A percentile compares a stretch with the other conserved stretches of the same genome.
Conservation (phyloP, 2,329 filamentous ascomycete genomes). For the Fusarium nodosum region DNA sequence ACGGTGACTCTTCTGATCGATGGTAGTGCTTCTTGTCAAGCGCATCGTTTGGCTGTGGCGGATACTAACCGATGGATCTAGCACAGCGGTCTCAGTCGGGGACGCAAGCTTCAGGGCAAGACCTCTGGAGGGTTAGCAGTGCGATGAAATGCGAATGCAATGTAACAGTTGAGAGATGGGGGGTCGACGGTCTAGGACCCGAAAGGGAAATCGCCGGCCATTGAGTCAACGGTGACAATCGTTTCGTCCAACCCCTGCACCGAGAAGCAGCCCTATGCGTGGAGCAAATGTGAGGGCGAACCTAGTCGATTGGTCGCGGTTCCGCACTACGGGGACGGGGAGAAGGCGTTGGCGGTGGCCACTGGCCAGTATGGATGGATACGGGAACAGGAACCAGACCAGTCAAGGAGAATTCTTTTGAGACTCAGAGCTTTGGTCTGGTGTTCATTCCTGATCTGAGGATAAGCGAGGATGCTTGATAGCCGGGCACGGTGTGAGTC, state of each 20-base stretch:
- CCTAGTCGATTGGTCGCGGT: conserved; percentile 41
- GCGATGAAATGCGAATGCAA: conserved; percentile 34
- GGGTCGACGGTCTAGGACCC: conserved; percentile 19
- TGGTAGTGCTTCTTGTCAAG: neutral
- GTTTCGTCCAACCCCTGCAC: conserved; percentile 37
- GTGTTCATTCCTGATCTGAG: conserved; percentile 12
- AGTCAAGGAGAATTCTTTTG: conserved; percentile 24
- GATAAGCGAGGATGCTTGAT: conserved; percentile 12
- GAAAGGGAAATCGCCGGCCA: conserved; percentile 45
- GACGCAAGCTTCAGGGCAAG: conserved; percentile 33
- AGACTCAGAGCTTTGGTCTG: conserved; percentile 17
- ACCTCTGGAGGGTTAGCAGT: conserved; percentile 30
- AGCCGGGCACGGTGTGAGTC: conserved; percentile 9
- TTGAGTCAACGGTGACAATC: conserved; percentile 48
- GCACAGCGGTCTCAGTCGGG: conserved; percentile 36
- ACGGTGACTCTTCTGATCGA: conserved; percentile 26
- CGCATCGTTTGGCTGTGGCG: conserved; percentile 18
- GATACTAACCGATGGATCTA: conserved; percentile 25
- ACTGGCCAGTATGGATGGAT: conserved; percentile 9
- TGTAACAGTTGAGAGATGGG: conserved; percentile 25
- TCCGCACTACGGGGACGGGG: conserved; percentile 25
- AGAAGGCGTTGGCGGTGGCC: conserved; percentile 18
- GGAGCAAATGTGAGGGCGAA: conserved; percentile 39
- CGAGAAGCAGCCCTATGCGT: conserved; percentile 50
- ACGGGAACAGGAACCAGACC: conserved; percentile 22